Base-by-base conservation (phyloP, 345 rosid genomes). In the Diplotaxis tenuifolia region DNA sequence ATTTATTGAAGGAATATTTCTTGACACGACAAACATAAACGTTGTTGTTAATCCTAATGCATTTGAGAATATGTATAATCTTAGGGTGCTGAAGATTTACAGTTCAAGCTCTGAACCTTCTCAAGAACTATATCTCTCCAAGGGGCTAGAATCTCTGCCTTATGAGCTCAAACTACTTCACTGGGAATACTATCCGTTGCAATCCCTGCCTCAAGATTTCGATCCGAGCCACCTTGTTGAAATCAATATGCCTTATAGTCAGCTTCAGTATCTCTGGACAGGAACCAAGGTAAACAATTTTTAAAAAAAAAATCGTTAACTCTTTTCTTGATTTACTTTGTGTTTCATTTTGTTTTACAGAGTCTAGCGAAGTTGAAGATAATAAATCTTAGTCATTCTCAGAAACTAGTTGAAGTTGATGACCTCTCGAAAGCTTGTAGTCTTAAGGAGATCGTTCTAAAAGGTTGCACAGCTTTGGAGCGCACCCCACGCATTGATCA, bases 1-100 rank as follows among this genome's bases (percentile, higher is more conserved):
- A 70, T 45, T 40, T 25, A 55, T 81, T 4, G 47, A 77, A 61
- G 72, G 82, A 9, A 75, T 78, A 22, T 38, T 68, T 54, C n/a
- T 75, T 12, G 62, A 74, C 40, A 38, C 67, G 42, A 22, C 71
- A 9, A 9, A 40, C 14, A 1, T 71, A 14, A 4, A 5, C 16
- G 0, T 45, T 21, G 15, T 34, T 9, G 62, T 79, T 21, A 18
- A 5, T 32, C 16, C 9, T 2, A 0, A 1, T 6, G 71, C 62
- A 1, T 82, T 82, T 42, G 31, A 14, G 15, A 65, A 79, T 55
- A 75, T 82, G 78, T 45, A 27, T 8, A 72, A 18, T 1, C 34
- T 82, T 10, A 69, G 76, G 62, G 14, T 69, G 2, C 23, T 79
- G 12, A 72, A 47, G 10, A 42, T 82, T 4, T 38, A 47, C 4